phyloP scores from a whole-genome alignment of 345 rosid species.

The Isatis tinctoria region DNA sequence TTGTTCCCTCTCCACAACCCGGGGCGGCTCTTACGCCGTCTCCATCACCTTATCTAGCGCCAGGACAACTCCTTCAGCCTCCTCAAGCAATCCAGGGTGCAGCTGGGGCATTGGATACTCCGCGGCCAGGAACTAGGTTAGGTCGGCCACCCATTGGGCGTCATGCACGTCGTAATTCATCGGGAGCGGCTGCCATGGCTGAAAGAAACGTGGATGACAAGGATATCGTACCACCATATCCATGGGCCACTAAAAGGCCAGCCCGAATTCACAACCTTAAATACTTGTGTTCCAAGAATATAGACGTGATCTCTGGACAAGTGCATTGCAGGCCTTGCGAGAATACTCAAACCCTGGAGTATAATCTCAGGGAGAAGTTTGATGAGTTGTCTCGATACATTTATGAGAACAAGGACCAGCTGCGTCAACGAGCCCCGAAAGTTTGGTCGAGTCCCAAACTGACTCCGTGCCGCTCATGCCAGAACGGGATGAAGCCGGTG shows the following conservation, averaged over 20 bases:
- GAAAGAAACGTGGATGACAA: neutral
- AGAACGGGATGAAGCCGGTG: constrained; percentile 52
- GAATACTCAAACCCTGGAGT: constrained; percentile 36
- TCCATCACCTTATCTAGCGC: neutral
- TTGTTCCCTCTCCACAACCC: neutral
- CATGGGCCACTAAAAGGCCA: constrained; percentile 58
- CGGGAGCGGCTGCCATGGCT: neutral
- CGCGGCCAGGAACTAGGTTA: neutral
- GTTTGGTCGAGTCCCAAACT: constrained; percentile 53
- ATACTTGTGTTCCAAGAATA: constrained; percentile 28
- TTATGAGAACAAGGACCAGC: constrained; percentile 17
- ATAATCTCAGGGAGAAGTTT: constrained; percentile 48
- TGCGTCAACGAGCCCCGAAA: constrained; percentile 63
- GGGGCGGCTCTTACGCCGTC: neutral
- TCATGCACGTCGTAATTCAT: constrained; percentile 1
- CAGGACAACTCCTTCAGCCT: neutral
- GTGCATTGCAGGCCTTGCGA: constrained; percentile 69
- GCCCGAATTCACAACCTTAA: constrained; percentile 40
- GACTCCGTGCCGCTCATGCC: constrained; percentile 44
- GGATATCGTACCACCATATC: constrained; percentile 26
- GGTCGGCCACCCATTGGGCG: constrained; percentile 10
- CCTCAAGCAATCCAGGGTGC: neutral
- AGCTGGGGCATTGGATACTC: neutral
- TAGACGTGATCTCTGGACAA: constrained; percentile 39
- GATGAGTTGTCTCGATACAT: constrained; percentile 42